Conservation (phyloP, 1,139 yeast genomes). For the Pichia sp. region DNA sequence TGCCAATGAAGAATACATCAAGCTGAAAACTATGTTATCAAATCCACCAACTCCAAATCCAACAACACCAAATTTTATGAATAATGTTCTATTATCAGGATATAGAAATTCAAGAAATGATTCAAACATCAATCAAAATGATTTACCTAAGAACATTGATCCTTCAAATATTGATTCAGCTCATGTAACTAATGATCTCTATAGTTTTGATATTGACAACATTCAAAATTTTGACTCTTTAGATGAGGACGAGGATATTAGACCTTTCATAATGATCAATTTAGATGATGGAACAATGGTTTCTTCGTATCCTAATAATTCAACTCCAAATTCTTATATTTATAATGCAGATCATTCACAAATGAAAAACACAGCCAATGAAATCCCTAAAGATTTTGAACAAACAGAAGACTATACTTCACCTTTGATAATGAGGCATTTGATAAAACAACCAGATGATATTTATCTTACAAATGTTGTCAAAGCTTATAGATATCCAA, state of each 20-base stretch:
- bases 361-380: slow-evolving; percentile 27
- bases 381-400: slow-evolving; percentile 25
- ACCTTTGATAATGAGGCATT: slow-evolving; percentile 52
- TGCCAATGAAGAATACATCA: slow-evolving; percentile 48
- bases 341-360: slow-evolving; percentile 26
- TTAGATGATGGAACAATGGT: slow-evolving; percentile 24
- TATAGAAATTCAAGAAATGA: background rate
- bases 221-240: background rate
- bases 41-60: slow-evolving; percentile 45
- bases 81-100: background rate
- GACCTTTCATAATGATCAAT: slow-evolving; percentile 27
- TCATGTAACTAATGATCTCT: background rate
- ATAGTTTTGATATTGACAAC: background rate
- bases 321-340: slow-evolving; percentile 30
- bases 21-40: slow-evolving; percentile 50
- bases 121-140: no score
- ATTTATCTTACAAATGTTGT: slow-evolving; percentile 46
- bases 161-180: background rate
- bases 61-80: background rate
- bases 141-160: background rate
- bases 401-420: slow-evolving; percentile 37
- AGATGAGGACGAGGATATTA: slow-evolving; percentile 17
- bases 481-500: slow-evolving; percentile 59
- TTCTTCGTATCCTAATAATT: slow-evolving; percentile 26
- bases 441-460: slow-evolving; percentile 58